These are phyloP conservation scores for Rhypophila decipiens DNA, from an alignment of 495 filamentous ascomycete species.

Conservation along the genomic window DNA sequence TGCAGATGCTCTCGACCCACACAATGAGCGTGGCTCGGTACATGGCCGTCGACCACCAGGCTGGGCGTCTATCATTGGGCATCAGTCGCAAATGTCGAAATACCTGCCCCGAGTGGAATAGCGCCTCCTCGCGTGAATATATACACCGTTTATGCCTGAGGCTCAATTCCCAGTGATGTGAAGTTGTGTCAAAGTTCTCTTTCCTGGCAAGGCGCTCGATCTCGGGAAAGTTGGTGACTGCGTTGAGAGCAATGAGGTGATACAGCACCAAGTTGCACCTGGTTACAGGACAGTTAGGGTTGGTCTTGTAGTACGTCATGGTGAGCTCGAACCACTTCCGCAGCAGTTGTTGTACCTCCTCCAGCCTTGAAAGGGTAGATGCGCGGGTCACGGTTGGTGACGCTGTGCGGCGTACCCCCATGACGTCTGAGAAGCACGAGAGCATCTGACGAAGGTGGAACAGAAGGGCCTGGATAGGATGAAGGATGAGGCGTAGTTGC, in stretches of 20 bases:
- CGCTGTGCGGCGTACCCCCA: conserved; percentile 24
- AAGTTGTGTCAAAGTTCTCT: conserved; percentile 34
- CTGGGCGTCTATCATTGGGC: conserved; percentile 36
- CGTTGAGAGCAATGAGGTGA: conserved; percentile 57
- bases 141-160: conserved; percentile 47
- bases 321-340: conserved; percentile 54
- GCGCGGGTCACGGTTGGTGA: conserved; percentile 37
- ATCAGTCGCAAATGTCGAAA: conserved; percentile 44
- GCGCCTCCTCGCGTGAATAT: conserved; percentile 45
- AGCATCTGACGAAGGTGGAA: conserved; percentile 44
- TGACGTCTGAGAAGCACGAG: conserved; percentile 35
- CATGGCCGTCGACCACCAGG: conserved; percentile 49
- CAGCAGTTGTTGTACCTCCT: conserved; percentile 50
- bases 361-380: conserved; percentile 44
- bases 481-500: conserved; percentile 45
- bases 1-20: conserved; percentile 39
- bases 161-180: conserved; percentile 35
- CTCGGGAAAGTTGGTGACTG: conserved; percentile 50
- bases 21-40: conserved; percentile 48
- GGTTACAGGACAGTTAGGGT: conserved; percentile 33
- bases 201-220: conserved; percentile 53
- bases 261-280: conserved; percentile 55
- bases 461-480: conserved; percentile 45
- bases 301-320: conserved; percentile 22
- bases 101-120: conserved; percentile 57